phyloP scores from a whole-genome alignment of 1,284 basidiomycete species.

The Melampsora americana region DNA sequence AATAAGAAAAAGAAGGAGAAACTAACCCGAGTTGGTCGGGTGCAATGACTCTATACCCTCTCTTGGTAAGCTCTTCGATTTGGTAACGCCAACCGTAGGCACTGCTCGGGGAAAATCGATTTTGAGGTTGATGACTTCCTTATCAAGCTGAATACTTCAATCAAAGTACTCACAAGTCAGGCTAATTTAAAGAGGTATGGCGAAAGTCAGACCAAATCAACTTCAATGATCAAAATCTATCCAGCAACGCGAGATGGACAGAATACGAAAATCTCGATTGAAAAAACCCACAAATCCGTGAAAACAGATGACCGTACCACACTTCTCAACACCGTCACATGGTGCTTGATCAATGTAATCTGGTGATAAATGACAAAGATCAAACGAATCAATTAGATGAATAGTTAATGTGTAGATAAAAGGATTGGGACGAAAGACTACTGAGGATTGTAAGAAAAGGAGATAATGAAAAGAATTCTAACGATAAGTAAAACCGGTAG shows the following conservation, averaged over 20 bases:
- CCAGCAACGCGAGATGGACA: too few relatives aligned
- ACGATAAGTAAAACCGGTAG: conserved; percentile 1
- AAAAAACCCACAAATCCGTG: conserved; percentile 9
- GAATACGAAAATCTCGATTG: background rate
- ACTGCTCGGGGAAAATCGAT: background rate
- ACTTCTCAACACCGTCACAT: background rate
- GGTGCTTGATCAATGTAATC: conserved; percentile 6
- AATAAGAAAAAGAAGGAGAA: background rate
- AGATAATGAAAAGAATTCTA: background rate
- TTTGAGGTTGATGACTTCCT: background rate
- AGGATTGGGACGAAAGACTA: too few relatives aligned
- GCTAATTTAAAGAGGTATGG: background rate
- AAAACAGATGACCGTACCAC: background rate
- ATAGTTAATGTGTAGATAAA: too few relatives aligned
- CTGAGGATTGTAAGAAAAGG: background rate
- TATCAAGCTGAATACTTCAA: background rate
- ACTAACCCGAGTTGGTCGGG: conserved; percentile 27
- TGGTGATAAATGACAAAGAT: background rate
- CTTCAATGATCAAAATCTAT: too few relatives aligned
- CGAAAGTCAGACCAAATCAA: too few relatives aligned
- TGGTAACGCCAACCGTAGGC: conserved; percentile 32
- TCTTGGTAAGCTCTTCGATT: conserved; percentile 18
- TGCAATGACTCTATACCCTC: conserved; percentile 29
- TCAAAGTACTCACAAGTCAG: conserved; percentile 18
- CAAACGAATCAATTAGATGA: too few relatives aligned